Evolutionary conservation across 2,329 filamentous ascomycete species (phyloP).

Genomic region (Fusarium haematococcum): DNA sequence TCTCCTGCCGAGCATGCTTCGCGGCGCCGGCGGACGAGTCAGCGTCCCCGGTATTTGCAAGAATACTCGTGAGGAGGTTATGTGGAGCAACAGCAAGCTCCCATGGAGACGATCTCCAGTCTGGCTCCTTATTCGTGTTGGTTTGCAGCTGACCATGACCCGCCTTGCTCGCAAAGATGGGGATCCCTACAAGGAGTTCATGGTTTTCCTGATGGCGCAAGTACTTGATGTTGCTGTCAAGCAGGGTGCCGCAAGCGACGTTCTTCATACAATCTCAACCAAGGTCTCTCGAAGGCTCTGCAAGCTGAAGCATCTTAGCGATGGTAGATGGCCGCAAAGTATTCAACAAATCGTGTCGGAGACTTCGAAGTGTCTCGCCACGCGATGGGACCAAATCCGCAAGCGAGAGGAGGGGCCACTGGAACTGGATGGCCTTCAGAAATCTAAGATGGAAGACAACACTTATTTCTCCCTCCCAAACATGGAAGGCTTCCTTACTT

Average conservation of each 20-base stretch:
- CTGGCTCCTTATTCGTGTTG: constrained; percentile 67
- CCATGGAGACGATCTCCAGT: constrained; percentile 64
- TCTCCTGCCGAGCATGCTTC: constrained; percentile 55
- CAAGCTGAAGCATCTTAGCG: constrained; percentile 38
- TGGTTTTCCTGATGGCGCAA: constrained; percentile 18
- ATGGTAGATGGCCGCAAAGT: too few relatives aligned
- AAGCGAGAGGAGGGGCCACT: too few relatives aligned
- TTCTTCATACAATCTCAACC: constrained; percentile 19
- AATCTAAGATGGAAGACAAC: too few relatives aligned
- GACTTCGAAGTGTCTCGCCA: too few relatives aligned
- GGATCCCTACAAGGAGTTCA: constrained; percentile 24
- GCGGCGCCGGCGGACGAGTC: constrained; percentile 47
- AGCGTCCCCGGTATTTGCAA: constrained; percentile 55
- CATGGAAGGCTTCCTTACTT: too few relatives aligned
- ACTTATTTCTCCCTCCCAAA: too few relatives aligned
- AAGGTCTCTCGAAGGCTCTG: constrained; percentile 24
- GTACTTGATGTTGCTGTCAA: background rate
- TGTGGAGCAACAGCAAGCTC: constrained; percentile 49
- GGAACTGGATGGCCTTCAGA: too few relatives aligned
- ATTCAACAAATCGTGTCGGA: too few relatives aligned
- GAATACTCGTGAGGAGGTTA: constrained; percentile 64
- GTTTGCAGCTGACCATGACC: constrained; percentile 53
- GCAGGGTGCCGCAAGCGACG: background rate
- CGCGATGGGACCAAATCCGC: too few relatives aligned
- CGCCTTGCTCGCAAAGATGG: background rate